Percentiles rank a stretch among this genome's conserved stretches.
phyloP scores from a whole-genome alignment of 2,329 filamentous ascomycete species.

The Pseudogymnoascus sp. region DNA sequence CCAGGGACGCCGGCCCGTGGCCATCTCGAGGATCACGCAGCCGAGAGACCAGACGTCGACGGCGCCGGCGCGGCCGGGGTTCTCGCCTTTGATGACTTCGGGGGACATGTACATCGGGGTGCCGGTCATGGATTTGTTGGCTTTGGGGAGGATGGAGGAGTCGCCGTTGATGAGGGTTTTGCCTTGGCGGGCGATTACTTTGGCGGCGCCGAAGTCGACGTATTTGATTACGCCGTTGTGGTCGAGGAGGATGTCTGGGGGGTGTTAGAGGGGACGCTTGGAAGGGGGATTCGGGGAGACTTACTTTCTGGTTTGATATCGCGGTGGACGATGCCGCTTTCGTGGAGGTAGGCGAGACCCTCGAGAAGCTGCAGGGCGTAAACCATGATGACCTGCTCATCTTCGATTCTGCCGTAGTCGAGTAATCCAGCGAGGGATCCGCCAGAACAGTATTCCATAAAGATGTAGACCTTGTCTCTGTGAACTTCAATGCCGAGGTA shows the following conservation, averaged over 20 bases:
- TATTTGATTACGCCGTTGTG: conserved; percentile 99
- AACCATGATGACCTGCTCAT: conserved; percentile 95
- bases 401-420: conserved; percentile 94
- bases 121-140: conserved; percentile 89
- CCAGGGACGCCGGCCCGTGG: conserved; percentile 89
- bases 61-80: conserved; percentile 70
- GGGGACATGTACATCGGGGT: conserved; percentile 99
- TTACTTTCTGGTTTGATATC: conserved; percentile 96
- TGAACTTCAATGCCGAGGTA: conserved; percentile 98
- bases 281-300: too few relatives aligned
- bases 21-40: conserved; percentile 96
- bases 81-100: conserved; percentile 90
- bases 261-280: too few relatives aligned
- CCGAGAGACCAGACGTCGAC: conserved; percentile 96
- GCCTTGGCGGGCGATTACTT: conserved; percentile 89
- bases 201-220: conserved; percentile 95
- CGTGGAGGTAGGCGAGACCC: conserved; percentile 87
- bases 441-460: conserved; percentile 98
- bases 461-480: conserved; percentile 98
- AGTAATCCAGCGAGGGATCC: conserved; percentile 83
- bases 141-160: conserved; percentile 44
- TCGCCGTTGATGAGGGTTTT: conserved; percentile 70
- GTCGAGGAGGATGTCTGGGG: conserved; percentile 80
- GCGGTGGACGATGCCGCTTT: conserved; percentile 84
- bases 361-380: conserved; percentile 92